Conservation (phyloP, 75 land plant species). For the Sequoiadendron giganteum region DNA sequence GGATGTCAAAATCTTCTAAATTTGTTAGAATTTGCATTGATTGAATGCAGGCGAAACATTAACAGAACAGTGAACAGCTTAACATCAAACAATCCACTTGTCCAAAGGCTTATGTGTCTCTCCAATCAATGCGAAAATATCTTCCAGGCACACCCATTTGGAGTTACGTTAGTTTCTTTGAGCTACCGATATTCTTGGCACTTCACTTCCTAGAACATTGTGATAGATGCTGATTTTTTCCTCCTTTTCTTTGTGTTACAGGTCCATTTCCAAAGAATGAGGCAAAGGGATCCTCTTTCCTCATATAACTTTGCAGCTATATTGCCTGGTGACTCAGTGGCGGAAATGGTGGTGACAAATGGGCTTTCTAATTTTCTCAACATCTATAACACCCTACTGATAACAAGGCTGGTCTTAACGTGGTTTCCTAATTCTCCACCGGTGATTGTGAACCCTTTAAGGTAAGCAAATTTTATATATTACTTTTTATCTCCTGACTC, state of each 20-base stretch:
- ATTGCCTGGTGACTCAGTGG: conserved; percentile 89
- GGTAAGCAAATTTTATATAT: conserved; percentile 30
- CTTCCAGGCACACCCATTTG: not conserved
- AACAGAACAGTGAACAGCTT: not conserved
- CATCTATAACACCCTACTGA: conserved; percentile 82
- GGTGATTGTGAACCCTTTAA: conserved; percentile 86
- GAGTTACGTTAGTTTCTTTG: not conserved
- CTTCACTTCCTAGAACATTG: not conserved
- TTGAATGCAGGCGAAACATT: not conserved
- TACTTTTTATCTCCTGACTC: not conserved
- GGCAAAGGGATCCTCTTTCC: not conserved
- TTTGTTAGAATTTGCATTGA: not conserved
- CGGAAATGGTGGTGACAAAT: conserved; percentile 81
- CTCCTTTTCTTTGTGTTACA: not conserved
- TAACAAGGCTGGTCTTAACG: conserved; percentile 81
- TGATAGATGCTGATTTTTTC: not conserved
- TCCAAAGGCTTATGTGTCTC: not conserved
- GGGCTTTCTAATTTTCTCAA: conserved; percentile 79
- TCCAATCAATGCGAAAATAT: not conserved
- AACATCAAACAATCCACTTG: not conserved
- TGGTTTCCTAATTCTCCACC: conserved; percentile 97
- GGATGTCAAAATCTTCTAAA: conserved; percentile 9
- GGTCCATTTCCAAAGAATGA: not conserved
- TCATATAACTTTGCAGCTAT: conserved; percentile 78
- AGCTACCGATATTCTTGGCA: not conserved